Evolutionary conservation across 2,329 filamentous ascomycete genomes (phyloP).

Genomic region (Coniochaeta sp.): DNA sequence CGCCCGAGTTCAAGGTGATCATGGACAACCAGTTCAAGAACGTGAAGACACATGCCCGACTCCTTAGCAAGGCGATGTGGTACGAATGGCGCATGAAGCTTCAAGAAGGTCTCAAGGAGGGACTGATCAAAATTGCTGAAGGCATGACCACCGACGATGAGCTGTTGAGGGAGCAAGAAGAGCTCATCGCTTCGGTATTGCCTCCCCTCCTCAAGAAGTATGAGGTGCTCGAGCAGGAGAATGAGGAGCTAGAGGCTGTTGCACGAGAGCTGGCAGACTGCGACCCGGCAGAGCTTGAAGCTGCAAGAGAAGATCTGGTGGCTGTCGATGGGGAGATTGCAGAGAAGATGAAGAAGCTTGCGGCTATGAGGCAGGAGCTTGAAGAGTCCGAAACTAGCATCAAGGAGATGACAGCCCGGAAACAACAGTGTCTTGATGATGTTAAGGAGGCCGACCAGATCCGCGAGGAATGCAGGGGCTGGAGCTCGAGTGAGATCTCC

Average conservation of each 20-base stretch:
- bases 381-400: conserved; percentile 60
- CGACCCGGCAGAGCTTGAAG: conserved; percentile 71
- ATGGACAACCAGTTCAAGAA: conserved; percentile 99
- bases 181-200: conserved; percentile 59
- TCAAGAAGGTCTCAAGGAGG: conserved; percentile 71
- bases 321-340: conserved; percentile 61
- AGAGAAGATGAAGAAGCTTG: conserved; percentile 60
- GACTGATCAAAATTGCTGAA: conserved; percentile 65
- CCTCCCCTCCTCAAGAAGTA: conserved; percentile 58
- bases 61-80: conserved; percentile 94
- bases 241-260: conserved; percentile 61
- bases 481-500: conserved; percentile 76
- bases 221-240: conserved; percentile 55
- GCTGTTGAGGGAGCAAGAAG: conserved; percentile 59
- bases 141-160: conserved; percentile 71
- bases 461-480: conserved; percentile 82
- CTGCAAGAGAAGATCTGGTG: conserved; percentile 62
- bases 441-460: conserved; percentile 78
- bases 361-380: conserved; percentile 59
- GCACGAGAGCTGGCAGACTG: conserved; percentile 70
- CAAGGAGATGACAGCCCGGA: conserved; percentile 56
- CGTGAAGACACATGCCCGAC: conserved; percentile 83
- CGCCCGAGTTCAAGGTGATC: conserved; percentile 71
- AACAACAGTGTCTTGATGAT: conserved; percentile 61
- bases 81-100: conserved; percentile 96